Evolutionary conservation across 176 grass and related monocot species (phyloP).

Genomic region (Rhynchospora tenuis): DNA sequence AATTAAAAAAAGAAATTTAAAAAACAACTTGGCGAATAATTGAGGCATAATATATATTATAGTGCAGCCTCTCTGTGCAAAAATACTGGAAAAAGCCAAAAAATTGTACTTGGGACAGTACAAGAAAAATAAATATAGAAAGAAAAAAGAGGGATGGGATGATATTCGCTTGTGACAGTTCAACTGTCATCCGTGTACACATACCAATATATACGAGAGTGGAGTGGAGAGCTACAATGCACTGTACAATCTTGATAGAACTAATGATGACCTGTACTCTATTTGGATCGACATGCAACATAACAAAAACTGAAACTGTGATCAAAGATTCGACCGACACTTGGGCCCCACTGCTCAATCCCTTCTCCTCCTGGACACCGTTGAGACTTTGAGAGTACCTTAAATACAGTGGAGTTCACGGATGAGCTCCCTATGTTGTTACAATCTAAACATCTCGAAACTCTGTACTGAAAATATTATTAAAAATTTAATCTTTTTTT

Average conservation of each 20-base stretch:
- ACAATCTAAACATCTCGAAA: no score
- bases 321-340: constrained; percentile 14
- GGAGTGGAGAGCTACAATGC: not conserved
- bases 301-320: constrained; percentile 12
- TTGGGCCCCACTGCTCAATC: not conserved
- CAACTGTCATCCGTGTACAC: not conserved
- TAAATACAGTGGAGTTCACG: no score
- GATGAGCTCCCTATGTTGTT: no score
- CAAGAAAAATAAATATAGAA: not conserved
- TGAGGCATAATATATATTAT: not conserved
- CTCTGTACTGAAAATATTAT: no score
- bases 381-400: no score
- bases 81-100: not conserved
- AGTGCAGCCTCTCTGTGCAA: not conserved
- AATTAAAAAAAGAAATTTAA: not conserved
- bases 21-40: constrained; percentile 8
- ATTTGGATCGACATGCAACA: not conserved
- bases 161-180: constrained; percentile 8
- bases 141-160: not conserved
- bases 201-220: not conserved
- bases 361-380: not conserved
- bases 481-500: no score
- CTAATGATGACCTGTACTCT: not conserved
- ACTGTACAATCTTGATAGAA: not conserved
- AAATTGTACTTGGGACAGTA: constrained; percentile 6